Evolutionary conservation across 768 basidiomycete genomes (phyloP), one percentile per base, ranked within the genome.

Genomic region (Suillus brevipes): DNA sequence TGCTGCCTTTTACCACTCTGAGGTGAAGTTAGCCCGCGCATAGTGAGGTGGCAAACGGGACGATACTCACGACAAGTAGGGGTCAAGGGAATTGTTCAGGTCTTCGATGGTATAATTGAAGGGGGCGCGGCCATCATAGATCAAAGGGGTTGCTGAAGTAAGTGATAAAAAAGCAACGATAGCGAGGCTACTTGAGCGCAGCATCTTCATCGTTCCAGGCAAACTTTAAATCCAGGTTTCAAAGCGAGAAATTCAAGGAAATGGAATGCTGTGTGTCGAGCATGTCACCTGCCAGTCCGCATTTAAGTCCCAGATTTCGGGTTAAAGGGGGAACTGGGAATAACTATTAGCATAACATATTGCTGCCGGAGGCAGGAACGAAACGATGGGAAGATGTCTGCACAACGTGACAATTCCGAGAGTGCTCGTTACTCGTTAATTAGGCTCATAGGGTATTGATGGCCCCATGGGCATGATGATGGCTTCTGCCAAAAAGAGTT

Each of bases 51-150:
- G 23, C 3, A 20, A 60, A n/a, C 58, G 12, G 16, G 20, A 4
- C 28, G 10, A 20, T 6, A 76, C 84, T 68, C 65, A 89, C 87
- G 84, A 85, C 47, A 87, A 67, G 69, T 82, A 88, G 13, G 85
- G 86, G 10, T 82, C 84, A 9, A 72, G 75, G 2, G 82, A 84
- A 3, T 70, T 72, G 66, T 87, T 79, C 38, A 88, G 73, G 60
- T 82, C 79, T 12, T 75, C 72, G n/a, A 70, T 65, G 0, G 78
- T 80, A 63, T 84, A 78, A 50, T 78, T 79, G 60, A 78, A 79
- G 0, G 82, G 81, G 5, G 83, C 83, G 10, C 86, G 83, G 4
- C 88, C 85, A 67, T 87, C 85, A 68, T 80, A 87, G 20, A 88
- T 73, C 42, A 85, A 42, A 8, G 77, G 72, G 0, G 72, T 76